A percentile compares a stretch with the other conserved stretches of the same genome.
These are phyloP conservation scores for Phytopythium boreale DNA, from an alignment of 352 stramenopile genomes.

Conservation along the genomic window DNA sequence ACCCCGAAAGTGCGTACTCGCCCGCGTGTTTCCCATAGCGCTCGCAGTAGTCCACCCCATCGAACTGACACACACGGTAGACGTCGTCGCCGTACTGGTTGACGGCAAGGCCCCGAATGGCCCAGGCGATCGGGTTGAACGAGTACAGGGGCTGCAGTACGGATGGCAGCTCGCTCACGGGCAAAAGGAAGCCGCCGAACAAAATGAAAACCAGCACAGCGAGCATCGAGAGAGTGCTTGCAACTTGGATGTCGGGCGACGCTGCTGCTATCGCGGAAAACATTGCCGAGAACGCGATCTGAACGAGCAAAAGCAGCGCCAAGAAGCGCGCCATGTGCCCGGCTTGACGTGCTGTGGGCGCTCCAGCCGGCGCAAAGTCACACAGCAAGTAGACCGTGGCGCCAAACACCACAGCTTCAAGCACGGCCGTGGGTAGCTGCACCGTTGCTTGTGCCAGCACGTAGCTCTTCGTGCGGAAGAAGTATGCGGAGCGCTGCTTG, in stretches of 20 bases:
- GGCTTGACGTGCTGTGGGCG: slow-evolving; percentile 14
- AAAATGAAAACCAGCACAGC: slow-evolving; percentile 40
- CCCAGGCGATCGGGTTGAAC: slow-evolving; percentile 56
- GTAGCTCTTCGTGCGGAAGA: slow-evolving; percentile 78
- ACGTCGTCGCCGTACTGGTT: slow-evolving; percentile 37
- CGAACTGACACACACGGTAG: slow-evolving; percentile 31
- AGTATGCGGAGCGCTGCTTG: slow-evolving; percentile 35
- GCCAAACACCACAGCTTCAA: slow-evolving; percentile 75
- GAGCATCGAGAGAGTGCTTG: slow-evolving; percentile 37
- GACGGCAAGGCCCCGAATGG: slow-evolving; percentile 31
- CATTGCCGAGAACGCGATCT: slow-evolving; percentile 24
- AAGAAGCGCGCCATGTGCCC: slow-evolving; percentile 35
- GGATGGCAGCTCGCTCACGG: slow-evolving; percentile 32
- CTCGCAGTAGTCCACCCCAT: slow-evolving; percentile 40
- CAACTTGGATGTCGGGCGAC: slow-evolving; percentile 37
- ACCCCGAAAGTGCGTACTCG: slow-evolving; percentile 31
- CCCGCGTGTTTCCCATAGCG: slow-evolving; percentile 24
- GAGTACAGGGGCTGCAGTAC: slow-evolving; percentile 51
- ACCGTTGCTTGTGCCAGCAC: slow-evolving; percentile 39
- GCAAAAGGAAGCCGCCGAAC: slow-evolving; percentile 46
- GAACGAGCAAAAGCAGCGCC: slow-evolving; percentile 40
- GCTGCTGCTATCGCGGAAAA: slow-evolving; percentile 38
- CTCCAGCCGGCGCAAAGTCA: slow-evolving; percentile 31
- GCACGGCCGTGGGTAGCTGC: slow-evolving; percentile 35
- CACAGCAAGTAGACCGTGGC: slow-evolving; percentile 79